Evolutionary conservation across 23 red algal species (phyloP).

Genomic region (Cyanidioschyzon merolae): DNA sequence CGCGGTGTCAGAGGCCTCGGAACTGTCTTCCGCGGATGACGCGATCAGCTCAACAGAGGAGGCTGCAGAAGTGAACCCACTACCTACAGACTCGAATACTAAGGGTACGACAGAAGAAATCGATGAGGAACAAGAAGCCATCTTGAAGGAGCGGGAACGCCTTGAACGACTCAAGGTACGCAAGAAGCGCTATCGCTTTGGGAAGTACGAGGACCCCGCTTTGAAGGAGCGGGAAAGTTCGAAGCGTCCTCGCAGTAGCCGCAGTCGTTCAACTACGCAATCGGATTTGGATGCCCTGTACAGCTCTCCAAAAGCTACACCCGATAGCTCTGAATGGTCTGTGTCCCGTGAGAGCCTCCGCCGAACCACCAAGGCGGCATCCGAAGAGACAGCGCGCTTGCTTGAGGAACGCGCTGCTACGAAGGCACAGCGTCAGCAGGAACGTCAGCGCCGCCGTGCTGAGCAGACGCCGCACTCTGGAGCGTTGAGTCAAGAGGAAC

Average conservation of each 20-base stretch:
- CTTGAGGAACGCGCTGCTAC: neutral
- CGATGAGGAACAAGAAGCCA: neutral
- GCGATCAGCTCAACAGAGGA: neutral
- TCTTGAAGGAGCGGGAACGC: neutral
- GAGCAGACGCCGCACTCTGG: neutral
- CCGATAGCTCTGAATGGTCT: neutral
- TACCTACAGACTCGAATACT: neutral
- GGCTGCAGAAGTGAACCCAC: neutral
- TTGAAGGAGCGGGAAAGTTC: neutral
- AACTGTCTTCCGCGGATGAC: conserved; percentile 7
- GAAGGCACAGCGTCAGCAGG: neutral
- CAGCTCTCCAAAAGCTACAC: neutral
- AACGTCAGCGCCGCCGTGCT: neutral
- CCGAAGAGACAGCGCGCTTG: neutral
- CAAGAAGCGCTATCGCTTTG: neutral
- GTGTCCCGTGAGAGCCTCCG: neutral
- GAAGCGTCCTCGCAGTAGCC: neutral
- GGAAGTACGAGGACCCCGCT: neutral
- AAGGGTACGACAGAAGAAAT: neutral
- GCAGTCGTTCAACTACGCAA: neutral
- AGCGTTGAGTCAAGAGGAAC: neutral
- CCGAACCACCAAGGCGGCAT: neutral
- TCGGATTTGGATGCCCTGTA: neutral
- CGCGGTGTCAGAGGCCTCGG: neutral
- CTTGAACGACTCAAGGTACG: neutral